Evolutionary conservation across 306 rosid species (phyloP).

Genomic region (Trifolium pratense): DNA sequence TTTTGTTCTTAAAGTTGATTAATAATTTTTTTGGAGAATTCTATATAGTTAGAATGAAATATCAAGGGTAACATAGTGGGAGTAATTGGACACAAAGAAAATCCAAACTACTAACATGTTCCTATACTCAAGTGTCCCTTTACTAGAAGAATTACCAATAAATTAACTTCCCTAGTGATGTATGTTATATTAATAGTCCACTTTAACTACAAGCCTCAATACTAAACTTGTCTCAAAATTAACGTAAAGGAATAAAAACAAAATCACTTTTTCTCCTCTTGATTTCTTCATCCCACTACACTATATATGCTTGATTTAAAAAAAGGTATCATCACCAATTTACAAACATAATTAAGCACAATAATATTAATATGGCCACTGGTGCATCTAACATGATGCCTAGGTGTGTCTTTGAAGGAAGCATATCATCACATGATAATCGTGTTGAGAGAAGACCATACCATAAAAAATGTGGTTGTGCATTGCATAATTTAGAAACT

Average conservation of each 20-base stretch:
- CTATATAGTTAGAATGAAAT: conserved; percentile 37
- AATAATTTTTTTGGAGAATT: conserved; percentile 35
- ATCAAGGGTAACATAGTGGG: conserved; percentile 20
- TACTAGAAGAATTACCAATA: background rate
- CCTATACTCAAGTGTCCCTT: background rate
- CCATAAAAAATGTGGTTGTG: conserved; percentile 82
- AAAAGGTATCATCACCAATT: conserved; percentile 2
- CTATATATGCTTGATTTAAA: conserved; percentile 8
- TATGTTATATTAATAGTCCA: conserved; percentile 33
- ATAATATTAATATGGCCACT: conserved; percentile 38
- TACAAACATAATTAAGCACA: background rate
- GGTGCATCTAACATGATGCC: conserved; percentile 51
- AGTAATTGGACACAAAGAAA: conserved; percentile 7
- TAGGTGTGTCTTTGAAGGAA: conserved; percentile 61
- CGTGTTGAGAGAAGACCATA: conserved; percentile 73
- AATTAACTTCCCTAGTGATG: conserved; percentile 30
- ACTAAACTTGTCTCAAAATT: conserved; percentile 31
- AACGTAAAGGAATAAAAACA: conserved; percentile 22
- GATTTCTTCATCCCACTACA: conserved; percentile 40
- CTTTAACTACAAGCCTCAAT: conserved; percentile 20
- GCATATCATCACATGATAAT: conserved; percentile 56
- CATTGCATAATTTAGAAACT: conserved; percentile 55
- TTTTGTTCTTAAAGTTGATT: background rate
- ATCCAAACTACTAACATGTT: conserved; percentile 35
- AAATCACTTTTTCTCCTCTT: conserved; percentile 32